Evolutionary conservation across 2,329 filamentous ascomycete genomes (phyloP).

Genomic region (Trichocomaceae sp.): DNA sequence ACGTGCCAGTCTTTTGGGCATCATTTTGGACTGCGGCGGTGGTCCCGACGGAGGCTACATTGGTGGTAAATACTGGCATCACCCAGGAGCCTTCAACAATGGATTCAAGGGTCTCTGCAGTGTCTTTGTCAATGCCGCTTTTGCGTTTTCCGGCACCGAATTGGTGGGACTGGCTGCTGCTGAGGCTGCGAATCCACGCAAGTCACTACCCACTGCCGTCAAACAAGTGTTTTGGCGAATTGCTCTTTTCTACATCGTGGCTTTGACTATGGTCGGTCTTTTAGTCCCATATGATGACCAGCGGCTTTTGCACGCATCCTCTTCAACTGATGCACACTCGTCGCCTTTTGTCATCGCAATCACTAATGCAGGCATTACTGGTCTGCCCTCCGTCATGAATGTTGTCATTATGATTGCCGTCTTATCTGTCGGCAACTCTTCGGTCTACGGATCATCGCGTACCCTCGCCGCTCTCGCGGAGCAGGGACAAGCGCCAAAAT

Average conservation of each 20-base stretch:
- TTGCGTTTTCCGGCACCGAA: conserved; percentile 58
- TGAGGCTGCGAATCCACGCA: conserved; percentile 52
- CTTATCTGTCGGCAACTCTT: conserved; percentile 83
- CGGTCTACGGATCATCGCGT: conserved; percentile 84
- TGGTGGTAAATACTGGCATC: conserved; percentile 67
- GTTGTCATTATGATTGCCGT: conserved; percentile 89
- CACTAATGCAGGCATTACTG: conserved; percentile 70
- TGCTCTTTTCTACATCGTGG: conserved; percentile 80
- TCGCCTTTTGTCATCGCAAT: conserved; percentile 95
- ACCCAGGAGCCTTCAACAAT: conserved; percentile 69
- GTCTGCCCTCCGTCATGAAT: conserved; percentile 85
- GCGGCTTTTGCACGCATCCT: conserved; percentile 54
- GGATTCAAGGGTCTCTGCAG: conserved; percentile 60
- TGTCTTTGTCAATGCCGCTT: conserved; percentile 58
- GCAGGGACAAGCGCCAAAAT: conserved; percentile 70
- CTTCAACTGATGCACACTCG: conserved; percentile 61
- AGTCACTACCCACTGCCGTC: conserved; percentile 76
- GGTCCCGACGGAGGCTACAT: conserved; percentile 69
- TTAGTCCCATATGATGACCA: conserved; percentile 67
- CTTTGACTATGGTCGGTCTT: conserved; percentile 71
- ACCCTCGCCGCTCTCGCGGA: conserved; percentile 86
- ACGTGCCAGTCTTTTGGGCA: conserved; percentile 64
- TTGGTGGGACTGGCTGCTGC: conserved; percentile 55
- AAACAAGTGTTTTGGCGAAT: conserved; percentile 97
- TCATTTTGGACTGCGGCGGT: conserved; percentile 79